phyloP scores from a whole-genome alignment of 805 yeast genomes.

The Ogataea neopini region DNA sequence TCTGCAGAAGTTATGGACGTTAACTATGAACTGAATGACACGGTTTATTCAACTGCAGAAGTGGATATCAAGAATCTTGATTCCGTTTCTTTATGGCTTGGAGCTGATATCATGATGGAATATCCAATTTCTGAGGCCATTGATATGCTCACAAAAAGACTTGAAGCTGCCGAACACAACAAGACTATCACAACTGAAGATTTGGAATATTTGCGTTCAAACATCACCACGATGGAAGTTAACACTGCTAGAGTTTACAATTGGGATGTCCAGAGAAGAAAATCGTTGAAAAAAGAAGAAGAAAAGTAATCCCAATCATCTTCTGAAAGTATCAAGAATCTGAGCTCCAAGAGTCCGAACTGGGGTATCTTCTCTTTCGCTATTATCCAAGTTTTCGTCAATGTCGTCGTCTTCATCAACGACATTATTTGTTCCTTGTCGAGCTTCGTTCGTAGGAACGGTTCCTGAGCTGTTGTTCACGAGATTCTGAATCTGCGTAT shows the following conservation, averaged over 20 bases:
- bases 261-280: conserved; percentile 84
- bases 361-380: conserved; percentile 56
- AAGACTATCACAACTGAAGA: conserved; percentile 73
- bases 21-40: conserved; percentile 92
- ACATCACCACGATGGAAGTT: conserved; percentile 96
- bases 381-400: conserved; percentile 31
- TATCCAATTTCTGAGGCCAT: conserved; percentile 89
- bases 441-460: conserved; percentile 5
- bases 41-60: conserved; percentile 81
- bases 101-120: conserved; percentile 97
- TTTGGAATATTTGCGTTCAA: conserved; percentile 78
- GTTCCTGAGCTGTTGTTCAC: conserved; percentile 15
- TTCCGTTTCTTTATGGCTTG: conserved; percentile 87
- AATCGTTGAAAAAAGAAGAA: conserved; percentile 39
- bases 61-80: conserved; percentile 57
- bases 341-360: conserved; percentile 61
- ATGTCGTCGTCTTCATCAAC: conserved; percentile 32
- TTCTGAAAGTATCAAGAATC: conserved; percentile 59
- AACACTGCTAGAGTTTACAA: conserved; percentile 91
- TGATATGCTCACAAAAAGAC: conserved; percentile 60
- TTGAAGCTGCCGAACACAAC: conserved; percentile 60
- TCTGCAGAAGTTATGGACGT: conserved; percentile 52
- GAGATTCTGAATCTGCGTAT: conserved; percentile 15
- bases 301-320: conserved; percentile 20
- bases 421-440: conserved; percentile 11